Evolutionary conservation across 176 grass and related monocot genomes (phyloP), one percentile per base, ranked within the genome.

Genomic region (Triticum monococcum): DNA sequence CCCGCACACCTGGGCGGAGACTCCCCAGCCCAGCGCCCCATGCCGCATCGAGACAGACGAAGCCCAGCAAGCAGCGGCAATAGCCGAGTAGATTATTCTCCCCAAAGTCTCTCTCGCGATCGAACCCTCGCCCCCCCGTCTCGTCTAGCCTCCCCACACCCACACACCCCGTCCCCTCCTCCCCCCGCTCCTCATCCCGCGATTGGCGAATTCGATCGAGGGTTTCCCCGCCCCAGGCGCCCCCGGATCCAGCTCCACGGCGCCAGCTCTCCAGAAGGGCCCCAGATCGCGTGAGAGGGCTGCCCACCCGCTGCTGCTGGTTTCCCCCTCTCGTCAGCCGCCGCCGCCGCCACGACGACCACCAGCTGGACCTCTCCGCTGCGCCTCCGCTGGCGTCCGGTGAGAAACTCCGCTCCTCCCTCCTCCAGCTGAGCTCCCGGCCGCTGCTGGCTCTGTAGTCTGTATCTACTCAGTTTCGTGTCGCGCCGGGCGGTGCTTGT

Each of bases 71-170:
- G 50, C 50, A 59, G 54, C 54, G 54, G 54, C 50, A 17, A 54
- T 54, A 54, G 50, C 50, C 2, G 50, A 54, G 54, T 59, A 59
- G 54, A 59, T 59, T 85, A 81, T 91, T 91, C 85, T 80, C 77
- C 85, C 81, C 76, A 87, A 91, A 84, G 85, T 90, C 75, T n/a
- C 80, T 90, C 36, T 81, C 85, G 86, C 86, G 89, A 91, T 91
- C 89, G 89, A 91, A 81, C 85, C 85, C 89, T 88, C 76, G 85
- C 81, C 68, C 71, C 71, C 69, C 22, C 71, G 71, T 66, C 40
- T 24, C 54, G 1, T 43, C 72, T 52, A 41, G 12, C n/a, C 26
- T 62, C 13, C 25, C 16, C 71, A 33, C 59, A 66, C 77, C 81
- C 45, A 77, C 75, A 31, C 41, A 60, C 75, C 52, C 35, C 18